Conservation (phyloP, 768 basidiomycete species). For the Termitomyces eurrhizus region DNA sequence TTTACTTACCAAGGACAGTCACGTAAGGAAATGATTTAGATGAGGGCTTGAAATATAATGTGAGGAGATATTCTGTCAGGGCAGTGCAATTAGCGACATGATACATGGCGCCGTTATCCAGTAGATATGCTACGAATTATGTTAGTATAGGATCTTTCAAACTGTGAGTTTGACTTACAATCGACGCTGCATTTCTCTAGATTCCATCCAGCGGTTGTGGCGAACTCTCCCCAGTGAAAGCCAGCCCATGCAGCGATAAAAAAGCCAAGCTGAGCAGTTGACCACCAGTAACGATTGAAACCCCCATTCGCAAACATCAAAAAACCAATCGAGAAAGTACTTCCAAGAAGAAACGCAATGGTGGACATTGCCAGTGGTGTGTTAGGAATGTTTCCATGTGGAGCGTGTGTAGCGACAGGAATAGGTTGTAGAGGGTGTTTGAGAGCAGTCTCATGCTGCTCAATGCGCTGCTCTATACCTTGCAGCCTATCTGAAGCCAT, state of each 20-base stretch:
- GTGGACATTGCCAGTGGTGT: slow-evolving; percentile 76
- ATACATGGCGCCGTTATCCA: slow-evolving; percentile 87
- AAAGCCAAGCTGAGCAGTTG: slow-evolving; percentile 74
- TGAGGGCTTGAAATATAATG: slow-evolving; percentile 61
- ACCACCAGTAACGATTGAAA: slow-evolving; percentile 48
- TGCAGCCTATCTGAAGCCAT: slow-evolving; percentile 30
- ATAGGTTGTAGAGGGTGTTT: slow-evolving; percentile 49
- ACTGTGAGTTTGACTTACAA: slow-evolving; percentile 55
- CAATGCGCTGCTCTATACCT: slow-evolving; percentile 39
- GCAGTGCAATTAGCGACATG: slow-evolving; percentile 81
- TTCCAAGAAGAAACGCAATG: slow-evolving; percentile 87
- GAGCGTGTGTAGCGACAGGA: slow-evolving; percentile 34
- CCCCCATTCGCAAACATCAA: slow-evolving; percentile 47
- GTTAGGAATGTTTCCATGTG: slow-evolving; percentile 73
- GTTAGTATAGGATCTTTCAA: neutral
- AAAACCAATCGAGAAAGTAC: slow-evolving; percentile 55
- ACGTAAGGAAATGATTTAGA: slow-evolving; percentile 59
- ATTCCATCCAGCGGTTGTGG: slow-evolving; percentile 96
- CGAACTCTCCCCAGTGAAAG: slow-evolving; percentile 95
- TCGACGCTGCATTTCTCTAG: slow-evolving; percentile 87
- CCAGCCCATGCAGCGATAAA: slow-evolving; percentile 79
- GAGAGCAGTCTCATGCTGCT: slow-evolving; percentile 32
- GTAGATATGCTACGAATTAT: slow-evolving; percentile 68
- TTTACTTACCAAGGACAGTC: slow-evolving; percentile 50
- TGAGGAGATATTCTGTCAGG: slow-evolving; percentile 74